Base-by-base conservation (phyloP, 129 eudicot species). In the Tagetes patula region DNA sequence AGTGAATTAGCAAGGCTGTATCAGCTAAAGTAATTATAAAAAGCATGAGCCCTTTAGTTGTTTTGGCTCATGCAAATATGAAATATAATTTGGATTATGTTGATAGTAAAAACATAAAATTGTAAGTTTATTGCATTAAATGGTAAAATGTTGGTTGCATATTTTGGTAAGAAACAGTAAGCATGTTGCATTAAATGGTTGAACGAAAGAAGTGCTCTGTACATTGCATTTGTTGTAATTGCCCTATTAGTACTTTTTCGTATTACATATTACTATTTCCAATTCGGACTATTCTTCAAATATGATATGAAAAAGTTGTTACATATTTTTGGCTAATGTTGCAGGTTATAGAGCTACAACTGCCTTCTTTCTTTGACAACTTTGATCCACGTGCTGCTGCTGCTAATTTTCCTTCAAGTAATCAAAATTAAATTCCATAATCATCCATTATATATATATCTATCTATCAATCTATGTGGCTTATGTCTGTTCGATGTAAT, bases 331-430 rank as follows among this genome's bases (percentile, higher is more conserved):
- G 69, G 36, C 65, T 65, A 41, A 50, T 84, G 27, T 34, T 83
- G 79, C 87, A 95, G 99, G 80, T 95, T 63, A 72, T 95, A 66
- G 99, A 95, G 80, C 76, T 95, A 47, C 99, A 95, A 77, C 84
- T 95, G 78, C 99, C 99, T 67, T 95, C 99, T 30, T 90, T 90
- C 75, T 88, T 95, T 79, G 80, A 86, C 94, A 85, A 85, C 83
- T 95, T 90, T 79, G 99, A 95, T 82, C 97, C 99, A 36, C 97
- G 97, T 8, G 85, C 99, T n/a, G 97, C 99, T 55, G 99, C 99
- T 75, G 93, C 99, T 79, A 90, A 80, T 80, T 90, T 95, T 70
- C 99, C 99, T 61, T 95, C 99, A 42, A 82, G 99, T 95, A 90
- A 84, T 8, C 64, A 43, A 48, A 46, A 31, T 45, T 48, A 71